Conservation (phyloP, 148 eudicot genomes). For the Rhododendron mucronatum region DNA sequence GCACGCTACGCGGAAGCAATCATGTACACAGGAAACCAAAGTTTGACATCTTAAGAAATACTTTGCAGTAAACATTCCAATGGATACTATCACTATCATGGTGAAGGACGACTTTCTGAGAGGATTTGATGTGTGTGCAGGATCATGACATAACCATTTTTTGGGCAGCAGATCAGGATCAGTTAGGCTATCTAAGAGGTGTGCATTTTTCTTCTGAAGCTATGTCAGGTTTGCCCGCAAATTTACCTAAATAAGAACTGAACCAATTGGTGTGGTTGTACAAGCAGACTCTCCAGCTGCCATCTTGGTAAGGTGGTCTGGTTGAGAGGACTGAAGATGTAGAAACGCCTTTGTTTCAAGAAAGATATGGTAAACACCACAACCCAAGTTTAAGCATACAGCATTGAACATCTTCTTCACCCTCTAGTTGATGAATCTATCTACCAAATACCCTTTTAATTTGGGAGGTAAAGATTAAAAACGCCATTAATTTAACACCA, state of each 20-base stretch:
- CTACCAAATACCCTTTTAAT: neutral
- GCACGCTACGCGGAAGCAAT: neutral
- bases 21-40: neutral
- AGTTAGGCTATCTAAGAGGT: neutral
- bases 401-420: neutral
- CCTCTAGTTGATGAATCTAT: neutral
- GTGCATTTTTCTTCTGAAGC: neutral
- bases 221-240: neutral
- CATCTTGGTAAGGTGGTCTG: neutral
- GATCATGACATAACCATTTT: neutral
- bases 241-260: neutral
- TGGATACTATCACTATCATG: neutral
- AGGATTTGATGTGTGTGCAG: neutral
- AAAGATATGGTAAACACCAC: neutral
- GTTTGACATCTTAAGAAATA: neutral
- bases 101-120: neutral
- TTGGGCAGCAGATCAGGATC: neutral
- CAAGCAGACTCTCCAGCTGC: neutral
- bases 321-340: neutral
- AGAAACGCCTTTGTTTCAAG: neutral
- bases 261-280: neutral
- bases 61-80: neutral
- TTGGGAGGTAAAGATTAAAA: neutral
- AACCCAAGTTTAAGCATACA: neutral
- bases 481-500: neutral